phyloP scores from a whole-genome alignment of 1,284 basidiomycete species.

The Rugosomyces carneus region DNA sequence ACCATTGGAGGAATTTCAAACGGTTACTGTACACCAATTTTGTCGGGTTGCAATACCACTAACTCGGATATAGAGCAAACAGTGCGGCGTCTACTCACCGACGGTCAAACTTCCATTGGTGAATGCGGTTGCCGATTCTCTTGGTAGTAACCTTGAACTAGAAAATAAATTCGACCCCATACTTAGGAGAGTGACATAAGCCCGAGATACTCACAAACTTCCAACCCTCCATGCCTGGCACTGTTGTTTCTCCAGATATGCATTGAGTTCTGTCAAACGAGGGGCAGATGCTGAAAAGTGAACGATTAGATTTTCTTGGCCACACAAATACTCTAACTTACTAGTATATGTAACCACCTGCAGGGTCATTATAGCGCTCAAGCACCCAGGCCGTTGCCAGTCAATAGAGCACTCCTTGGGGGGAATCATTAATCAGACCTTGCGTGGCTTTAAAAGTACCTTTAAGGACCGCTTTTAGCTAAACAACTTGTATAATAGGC shows the following conservation, averaged over 20 bases:
- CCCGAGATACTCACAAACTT: not conserved
- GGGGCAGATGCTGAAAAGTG: slow-evolving; percentile 1
- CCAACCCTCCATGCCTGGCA: not conserved
- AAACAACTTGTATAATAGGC: not conserved
- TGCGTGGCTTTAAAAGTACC: not conserved
- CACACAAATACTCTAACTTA: not conserved
- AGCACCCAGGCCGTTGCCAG: slow-evolving; percentile 2
- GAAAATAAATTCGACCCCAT: not conserved
- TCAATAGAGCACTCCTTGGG: not conserved
- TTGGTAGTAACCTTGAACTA: slow-evolving; percentile 6
- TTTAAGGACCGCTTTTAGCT: not conserved
- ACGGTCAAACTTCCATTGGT: slow-evolving; percentile 6
- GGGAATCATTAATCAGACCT: not conserved
- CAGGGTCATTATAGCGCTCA: slow-evolving; percentile 3
- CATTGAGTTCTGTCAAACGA: slow-evolving; percentile 3
- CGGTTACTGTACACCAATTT: too few relatives aligned
- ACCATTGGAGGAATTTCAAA: too few relatives aligned
- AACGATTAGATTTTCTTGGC: not conserved
- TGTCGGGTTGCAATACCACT: too few relatives aligned
- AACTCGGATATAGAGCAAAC: too few relatives aligned
- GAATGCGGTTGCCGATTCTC: not conserved
- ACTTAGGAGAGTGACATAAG: not conserved
- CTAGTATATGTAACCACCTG: slow-evolving; percentile 7
- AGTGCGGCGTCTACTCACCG: not conserved
- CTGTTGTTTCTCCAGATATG: slow-evolving; percentile 3